Evolutionary conservation across 2,329 filamentous ascomycete species (phyloP).

Genomic region (Ceratocystis destructans): DNA sequence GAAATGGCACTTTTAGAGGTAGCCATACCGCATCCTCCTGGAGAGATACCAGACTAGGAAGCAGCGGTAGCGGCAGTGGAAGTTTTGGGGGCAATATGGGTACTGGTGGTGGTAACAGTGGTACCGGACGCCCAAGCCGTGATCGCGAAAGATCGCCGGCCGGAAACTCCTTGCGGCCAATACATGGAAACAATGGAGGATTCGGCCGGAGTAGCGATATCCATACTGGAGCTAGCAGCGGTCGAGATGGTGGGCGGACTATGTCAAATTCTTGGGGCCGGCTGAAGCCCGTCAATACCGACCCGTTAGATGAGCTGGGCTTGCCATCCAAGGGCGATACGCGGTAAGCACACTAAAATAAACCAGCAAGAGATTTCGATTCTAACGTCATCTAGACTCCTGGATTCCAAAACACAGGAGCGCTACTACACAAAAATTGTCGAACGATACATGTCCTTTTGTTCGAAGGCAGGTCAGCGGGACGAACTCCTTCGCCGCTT

Average conservation of each 20-base stretch:
- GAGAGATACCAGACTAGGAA: constrained; percentile 6
- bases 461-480: constrained; percentile 56
- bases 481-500: constrained; percentile 65
- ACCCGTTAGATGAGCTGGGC: constrained; percentile 69
- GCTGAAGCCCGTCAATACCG: constrained; percentile 58
- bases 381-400: constrained; percentile 36
- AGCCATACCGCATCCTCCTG: neutral
- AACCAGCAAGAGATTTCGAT: neutral
- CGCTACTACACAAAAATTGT: constrained; percentile 77
- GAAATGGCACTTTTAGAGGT: neutral
- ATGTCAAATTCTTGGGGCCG: constrained; percentile 50
- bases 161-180: constrained; percentile 1
- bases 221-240: neutral
- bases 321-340: constrained; percentile 84
- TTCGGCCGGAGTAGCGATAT: neutral
- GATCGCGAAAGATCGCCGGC: constrained; percentile 15
- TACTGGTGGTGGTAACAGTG: neutral
- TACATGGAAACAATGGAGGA: neutral
- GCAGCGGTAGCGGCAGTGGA: neutral
- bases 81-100: too few species aligned
- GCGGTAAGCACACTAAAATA: constrained; percentile 38
- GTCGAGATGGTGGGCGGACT: constrained; percentile 23
- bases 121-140: neutral
- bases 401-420: constrained; percentile 67
- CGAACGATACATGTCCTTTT: constrained; percentile 80